Base-by-base conservation (phyloP, 768 basidiomycete genomes). In the Plicaturopsis crispa region DNA sequence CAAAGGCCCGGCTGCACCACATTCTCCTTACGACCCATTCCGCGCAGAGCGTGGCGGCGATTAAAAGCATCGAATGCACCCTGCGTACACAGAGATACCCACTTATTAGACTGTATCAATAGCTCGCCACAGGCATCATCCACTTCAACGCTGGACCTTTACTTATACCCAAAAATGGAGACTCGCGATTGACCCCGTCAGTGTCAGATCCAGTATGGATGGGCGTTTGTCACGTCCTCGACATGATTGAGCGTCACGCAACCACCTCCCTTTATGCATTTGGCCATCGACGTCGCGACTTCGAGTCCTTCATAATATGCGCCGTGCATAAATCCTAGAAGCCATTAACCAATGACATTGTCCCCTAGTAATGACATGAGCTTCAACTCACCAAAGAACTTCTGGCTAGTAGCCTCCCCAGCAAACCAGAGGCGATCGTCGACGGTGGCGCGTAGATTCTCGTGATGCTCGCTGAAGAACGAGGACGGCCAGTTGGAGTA, bases 401-500 rank as follows among this genome's bases (percentile, higher is more conserved):
- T 63, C 35, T 63, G 53, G 39, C 70, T 78, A 8, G 71, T 79
- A 6, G 70, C 76, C 51, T 82, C 79, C 3, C 78, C 79, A 0
- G 78, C 70, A 45, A 81, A 82, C 66, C 72, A 80, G 13, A 82
- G 60, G 6, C 65, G 60, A 24, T 56, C 44, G 4, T 58, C 59
- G 13, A 81, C 60, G 16, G 73, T 76, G 4, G 75, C 73, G 40
- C 72, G 65, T 33, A 81, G 48, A 48, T 81, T 78, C 19, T 69
- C 57, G n/a, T 74, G 64, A 37, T 80, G 75, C 6, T 54, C 59
- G 12, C 63, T 65, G 8, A 72, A 54, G 45, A 80, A 80, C 3
- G 75, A 66, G 0, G 82, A 65, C 0, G 79, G 80, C 80, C 80
- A 84, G 43, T 81, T 84, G 16, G 75, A 76, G 46, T 78, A 84